Percentiles rank a stretch among this genome's conserved stretches.
Evolutionary conservation across 805 yeast species (phyloP).

Genomic region (Lipomyces kockii): DNA sequence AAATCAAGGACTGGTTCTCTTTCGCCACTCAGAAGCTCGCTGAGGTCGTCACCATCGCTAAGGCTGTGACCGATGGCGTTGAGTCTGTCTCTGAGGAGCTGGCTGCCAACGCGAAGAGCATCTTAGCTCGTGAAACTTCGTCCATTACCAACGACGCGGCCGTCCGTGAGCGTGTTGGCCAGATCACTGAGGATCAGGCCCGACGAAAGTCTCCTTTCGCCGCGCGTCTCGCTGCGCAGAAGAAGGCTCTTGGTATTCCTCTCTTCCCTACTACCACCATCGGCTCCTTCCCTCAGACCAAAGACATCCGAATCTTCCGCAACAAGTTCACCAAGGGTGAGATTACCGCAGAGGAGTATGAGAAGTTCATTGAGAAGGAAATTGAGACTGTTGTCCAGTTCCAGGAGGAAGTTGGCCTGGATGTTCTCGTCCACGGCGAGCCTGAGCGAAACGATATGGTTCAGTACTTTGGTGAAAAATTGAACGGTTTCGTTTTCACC

Average conservation of each 20-base stretch:
- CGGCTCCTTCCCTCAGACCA: conserved; percentile 99
- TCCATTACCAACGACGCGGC: conserved; percentile 87
- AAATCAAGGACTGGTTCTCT: conserved; percentile 94
- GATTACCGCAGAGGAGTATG: conserved; percentile 92
- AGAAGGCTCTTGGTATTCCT: conserved; percentile 87
- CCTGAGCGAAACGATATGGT: conserved; percentile 99
- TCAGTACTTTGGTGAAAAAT: conserved; percentile 99
- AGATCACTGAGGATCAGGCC: conserved; percentile 67
- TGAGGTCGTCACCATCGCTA: conserved; percentile 91
- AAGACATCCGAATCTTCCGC: conserved; percentile 98
- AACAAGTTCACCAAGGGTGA: conserved; percentile 98
- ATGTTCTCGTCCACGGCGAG: conserved; percentile 99
- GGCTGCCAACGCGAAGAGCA: conserved; percentile 84
- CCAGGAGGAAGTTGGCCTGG: conserved; percentile 99
- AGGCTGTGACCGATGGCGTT: conserved; percentile 71
- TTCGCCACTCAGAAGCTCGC: conserved; percentile 94
- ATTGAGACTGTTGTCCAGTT: conserved; percentile 93
- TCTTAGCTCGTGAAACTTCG: conserved; percentile 84
- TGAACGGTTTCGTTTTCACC: conserved; percentile 98
- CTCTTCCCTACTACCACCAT: conserved; percentile 99
- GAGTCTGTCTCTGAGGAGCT: conserved; percentile 76
- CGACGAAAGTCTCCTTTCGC: conserved; percentile 88
- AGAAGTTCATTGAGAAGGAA: conserved; percentile 94
- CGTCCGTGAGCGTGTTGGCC: conserved; percentile 84
- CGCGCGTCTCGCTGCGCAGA: conserved; percentile 84